These are phyloP conservation scores for Lipomyces orientalis DNA, from an alignment of 805 yeast genomes.

Conservation along the genomic window DNA sequence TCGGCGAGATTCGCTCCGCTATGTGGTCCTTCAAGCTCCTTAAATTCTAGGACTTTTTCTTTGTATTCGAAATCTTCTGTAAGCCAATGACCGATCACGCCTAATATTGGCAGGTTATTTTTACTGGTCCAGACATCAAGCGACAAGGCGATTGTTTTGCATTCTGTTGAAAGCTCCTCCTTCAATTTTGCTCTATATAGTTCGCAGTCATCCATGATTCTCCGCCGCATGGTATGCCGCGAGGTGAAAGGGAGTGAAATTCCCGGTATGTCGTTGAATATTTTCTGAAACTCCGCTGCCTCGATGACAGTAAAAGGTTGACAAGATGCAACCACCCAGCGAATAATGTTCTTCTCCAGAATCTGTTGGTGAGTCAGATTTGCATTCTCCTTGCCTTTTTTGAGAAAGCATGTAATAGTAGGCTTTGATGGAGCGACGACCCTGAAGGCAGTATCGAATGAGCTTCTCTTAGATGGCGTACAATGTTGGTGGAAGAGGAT, in stretches of 20 bases:
- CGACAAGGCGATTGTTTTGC: conserved; percentile 4
- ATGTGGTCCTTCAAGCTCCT: conserved; percentile 7
- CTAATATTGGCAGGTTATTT: conserved; percentile 4
- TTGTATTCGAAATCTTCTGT: conserved; percentile 1
- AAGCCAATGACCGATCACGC: conserved; percentile 7
- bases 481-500: conserved; percentile 1
- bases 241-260: neutral
- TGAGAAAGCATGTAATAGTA: neutral
- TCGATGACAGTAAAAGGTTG: conserved; percentile 5
- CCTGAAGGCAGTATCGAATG: neutral
- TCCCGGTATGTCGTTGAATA: neutral
- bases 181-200: conserved; percentile 2
- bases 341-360: conserved; percentile 2
- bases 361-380: conserved; percentile 3
- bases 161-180: neutral
- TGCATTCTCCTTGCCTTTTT: neutral
- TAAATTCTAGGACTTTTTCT: conserved; percentile 2
- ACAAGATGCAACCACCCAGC: conserved; percentile 4
- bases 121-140: conserved; percentile 6
- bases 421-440: neutral
- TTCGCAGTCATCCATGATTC: neutral
- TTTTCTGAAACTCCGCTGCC: neutral
- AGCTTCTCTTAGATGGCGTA: conserved; percentile 2
- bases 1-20: conserved; percentile 4
- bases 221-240: conserved; percentile 1